Percentiles rank a stretch among this genome's conserved stretches.
Evolutionary conservation across 805 yeast species (phyloP).

Genomic region (Candida montana): DNA sequence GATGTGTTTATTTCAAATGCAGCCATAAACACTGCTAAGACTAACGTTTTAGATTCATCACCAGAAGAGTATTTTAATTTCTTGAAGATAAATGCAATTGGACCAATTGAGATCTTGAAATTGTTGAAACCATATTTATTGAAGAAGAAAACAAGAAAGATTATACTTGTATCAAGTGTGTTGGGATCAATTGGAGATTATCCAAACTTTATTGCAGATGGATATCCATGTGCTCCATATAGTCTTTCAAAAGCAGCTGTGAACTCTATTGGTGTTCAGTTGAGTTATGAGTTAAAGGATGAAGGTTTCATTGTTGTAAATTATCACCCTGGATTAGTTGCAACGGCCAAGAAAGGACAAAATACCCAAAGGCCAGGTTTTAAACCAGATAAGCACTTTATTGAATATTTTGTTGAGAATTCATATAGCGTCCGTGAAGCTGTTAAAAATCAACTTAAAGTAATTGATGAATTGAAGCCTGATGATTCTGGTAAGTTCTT

Average conservation of each 20-base stretch:
- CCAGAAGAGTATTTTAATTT: constrained; percentile 17
- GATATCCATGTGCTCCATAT: constrained; percentile 26
- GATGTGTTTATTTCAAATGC: constrained; percentile 35
- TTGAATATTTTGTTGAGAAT: constrained; percentile 10
- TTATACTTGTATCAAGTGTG: constrained; percentile 26
- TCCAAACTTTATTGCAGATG: constrained; percentile 12
- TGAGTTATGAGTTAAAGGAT: constrained; percentile 23
- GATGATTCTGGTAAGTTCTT: constrained; percentile 19
- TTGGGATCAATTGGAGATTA: constrained; percentile 26
- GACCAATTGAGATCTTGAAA: constrained; percentile 28
- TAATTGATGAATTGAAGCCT: constrained; percentile 11
- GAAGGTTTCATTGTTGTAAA: constrained; percentile 26
- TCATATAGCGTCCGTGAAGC: constrained; percentile 13
- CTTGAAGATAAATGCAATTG: constrained; percentile 27
- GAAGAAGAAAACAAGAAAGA: constrained; percentile 23
- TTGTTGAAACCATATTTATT: constrained; percentile 26
- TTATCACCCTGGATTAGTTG: constrained; percentile 26
- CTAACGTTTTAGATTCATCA: constrained; percentile 17
- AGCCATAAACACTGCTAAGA: constrained; percentile 22
- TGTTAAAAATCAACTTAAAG: constrained; percentile 13
- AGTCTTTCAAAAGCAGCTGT: constrained; percentile 34
- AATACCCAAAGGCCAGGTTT: constrained; percentile 12
- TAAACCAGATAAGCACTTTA: constrained; percentile 12
- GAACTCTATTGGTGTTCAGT: constrained; percentile 24
- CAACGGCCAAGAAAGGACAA: constrained; percentile 10